A percentile compares a stretch with the other conserved stretches of the same genome.
Conservation (phyloP, 148 eudicot genomes). For the Dysphania ambrosioides region DNA sequence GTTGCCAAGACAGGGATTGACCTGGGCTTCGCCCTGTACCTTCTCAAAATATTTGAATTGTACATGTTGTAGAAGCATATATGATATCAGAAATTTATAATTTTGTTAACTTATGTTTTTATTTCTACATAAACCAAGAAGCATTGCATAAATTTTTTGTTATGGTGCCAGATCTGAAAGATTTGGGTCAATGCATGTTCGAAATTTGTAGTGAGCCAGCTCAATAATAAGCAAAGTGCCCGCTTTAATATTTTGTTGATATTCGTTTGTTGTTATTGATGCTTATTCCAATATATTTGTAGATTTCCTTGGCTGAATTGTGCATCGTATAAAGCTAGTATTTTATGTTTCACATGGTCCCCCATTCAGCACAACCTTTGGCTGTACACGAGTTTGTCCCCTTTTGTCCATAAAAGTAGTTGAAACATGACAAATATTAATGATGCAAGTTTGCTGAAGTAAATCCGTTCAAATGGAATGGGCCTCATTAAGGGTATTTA, state of each 20-base stretch:
- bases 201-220: not conserved
- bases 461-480: no score
- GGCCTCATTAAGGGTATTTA: no score
- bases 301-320: not conserved
- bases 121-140: no score
- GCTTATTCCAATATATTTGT: constrained; percentile 1
- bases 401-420: not conserved
- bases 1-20: no score
- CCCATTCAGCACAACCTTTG: constrained; percentile 7
- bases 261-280: not conserved
- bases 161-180: not conserved
- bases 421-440: not conserved
- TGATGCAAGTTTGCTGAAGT: constrained; percentile 5
- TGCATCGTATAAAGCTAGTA: constrained; percentile 3
- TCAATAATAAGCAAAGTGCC: not conserved
- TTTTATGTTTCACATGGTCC: constrained; percentile 22
- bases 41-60: not conserved
- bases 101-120: not conserved
- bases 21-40: not conserved
- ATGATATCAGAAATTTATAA: not conserved
- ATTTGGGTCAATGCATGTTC: not conserved
- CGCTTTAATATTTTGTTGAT: not conserved
- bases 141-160: not conserved
- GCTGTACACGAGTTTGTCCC: constrained; percentile 7
- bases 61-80: not conserved